Base-by-base conservation (phyloP, 139 green algal species). In the Edaphochlamys debaryana region DNA sequence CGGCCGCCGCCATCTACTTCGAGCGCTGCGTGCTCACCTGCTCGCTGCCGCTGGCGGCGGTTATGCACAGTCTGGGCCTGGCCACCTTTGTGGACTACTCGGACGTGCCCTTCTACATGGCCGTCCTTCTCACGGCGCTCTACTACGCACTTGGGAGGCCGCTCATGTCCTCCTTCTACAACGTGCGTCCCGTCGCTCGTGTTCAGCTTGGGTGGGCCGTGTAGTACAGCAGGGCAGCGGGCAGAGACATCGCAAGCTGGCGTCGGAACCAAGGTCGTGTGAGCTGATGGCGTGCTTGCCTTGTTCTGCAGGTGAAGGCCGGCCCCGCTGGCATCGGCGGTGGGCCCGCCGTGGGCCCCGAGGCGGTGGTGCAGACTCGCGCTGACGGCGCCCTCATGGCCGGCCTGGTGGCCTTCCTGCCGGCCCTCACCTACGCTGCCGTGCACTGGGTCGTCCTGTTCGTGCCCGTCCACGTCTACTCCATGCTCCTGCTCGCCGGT, bases 81-180 rank as follows among this genome's bases (percentile, higher is more conserved):
- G 79, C 92, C 2, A 77, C 82, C 5, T 74, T 93, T 0, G 80
- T 93, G 67, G 87, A 90, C 38, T 85, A 92, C 30, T 69, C 68
- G 1, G 73, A 86, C n/a, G 91, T 96, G 41, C 92, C 95, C n/a
- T 99, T 96, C 91, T 98, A 96, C 90, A 85, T 95, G 34, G 89
- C 91, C 1, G 89, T 78, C 8, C 56, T 96, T 34, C 89, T 96
- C 86, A 76, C 67, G 38, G 56, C 42, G 34, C 83, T 95, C 62
- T 98, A 96, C 89, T 88, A 87, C 80, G 37, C 92, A n/a, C 91
- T 98, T 32, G 94, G 72, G 4, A 82, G 91, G 66, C 95, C 96
- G 20, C 90, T 96, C 68, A 75, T 85, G 27, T 95, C 92, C 11
- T 98, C 95, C 3, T 99, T 98, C 86, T 79, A 88, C 54, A 84